Evolutionary conservation across 139 green algal genomes (phyloP), one percentile per base, ranked within the genome.

Genomic region (Prasinococcaceae sp.): DNA sequence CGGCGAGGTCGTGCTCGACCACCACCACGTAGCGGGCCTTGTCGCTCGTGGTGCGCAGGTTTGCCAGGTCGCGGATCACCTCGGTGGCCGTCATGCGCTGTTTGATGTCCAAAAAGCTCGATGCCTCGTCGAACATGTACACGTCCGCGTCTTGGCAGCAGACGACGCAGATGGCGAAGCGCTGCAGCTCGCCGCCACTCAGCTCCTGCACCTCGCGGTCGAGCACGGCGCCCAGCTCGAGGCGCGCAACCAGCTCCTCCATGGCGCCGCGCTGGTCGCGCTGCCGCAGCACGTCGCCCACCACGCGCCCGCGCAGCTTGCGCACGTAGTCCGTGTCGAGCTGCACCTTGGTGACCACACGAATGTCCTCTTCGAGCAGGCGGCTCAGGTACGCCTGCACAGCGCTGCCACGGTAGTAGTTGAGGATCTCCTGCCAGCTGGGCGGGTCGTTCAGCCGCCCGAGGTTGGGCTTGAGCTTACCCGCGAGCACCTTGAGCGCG

Each of bases 51-150:
- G 19, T 29, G 24, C 19, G 24, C 24, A 14, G 24, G 19, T 20
- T 29, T 71, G 65, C 53, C n/a, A 66, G 56, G 12, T 38, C 63
- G 32, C 62, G 56, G 28, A 71, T 57, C 35, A 76, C 68, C 19
- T 59, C 61, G 0, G 61, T 53, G 17, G 68, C 70, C 51, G 95
- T 93, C 19, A 98, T 71, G 3, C 90, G 63, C 71, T 98, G 90
- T 60, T 90, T 78, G 29, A 98, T 90, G 56, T 98, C 90, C 44
- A 98, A 75, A 65, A 96, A 98, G 22, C 76, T 90, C 25, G 79
- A 93, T 8, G 90, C 90, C 78, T 98, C 90, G 60, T 98, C 90
- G 50, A 98, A 73, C 90, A 98, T 98, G 79, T 98, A 98, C 48
- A 97, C 79, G 55, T 96, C 83, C 0, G 82, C 88, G 44, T 76